Evolutionary conservation across 257 asterid genomes (phyloP), one percentile per base, ranked within the genome.

Genomic region (Solanum sejunctum): DNA sequence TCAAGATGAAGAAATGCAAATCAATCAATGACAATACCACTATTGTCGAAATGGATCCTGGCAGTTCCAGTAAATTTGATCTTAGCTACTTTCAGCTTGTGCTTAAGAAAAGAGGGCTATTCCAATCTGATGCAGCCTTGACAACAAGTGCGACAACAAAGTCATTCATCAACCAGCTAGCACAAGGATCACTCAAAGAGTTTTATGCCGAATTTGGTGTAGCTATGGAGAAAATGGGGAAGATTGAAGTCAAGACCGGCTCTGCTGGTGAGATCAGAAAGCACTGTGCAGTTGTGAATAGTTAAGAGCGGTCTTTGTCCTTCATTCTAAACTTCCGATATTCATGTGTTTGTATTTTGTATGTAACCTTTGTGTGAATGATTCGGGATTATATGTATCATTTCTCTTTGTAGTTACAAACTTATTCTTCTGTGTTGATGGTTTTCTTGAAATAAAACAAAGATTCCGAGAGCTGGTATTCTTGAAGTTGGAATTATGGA

Each of bases 61-160:
- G 73, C 58, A 92, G 91, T 84, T 32, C 85, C 12, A 81, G 69
- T 13, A 26, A 89, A 0, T 92, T 92, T 80, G 93, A 88, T 87
- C 28, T 85, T 16, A 82, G 56, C 78, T 89, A 92, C 86, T 90
- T 73, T 83, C 28, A 73, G 39, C 83, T 88, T 77, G 69, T 93
- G 0, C 84, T 84, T 3, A 81, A 71, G 51, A 73, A 82, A 2
- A 83, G 84, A 83, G 93, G 95, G 13, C 85, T 93, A 1, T 87
- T 91, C 84, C 90, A 86, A 82, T 89, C 95, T 0, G 94, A 89
- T 58, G 93, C 94, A 2, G 92, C 92, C 80, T 20, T 43, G 80
- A 71, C 36, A 18, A 71, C 55, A 71, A 71, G 79, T 71, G 79
- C 32, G 6, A 71, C 32, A 71, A 71, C 80, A 71, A 71, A 71